A percentile compares a stretch with the other conserved stretches of the same genome.
These are phyloP conservation scores for Scopulariopsis brevicaulis DNA, from an alignment of 2,329 filamentous ascomycete species.

Conservation along the genomic window DNA sequence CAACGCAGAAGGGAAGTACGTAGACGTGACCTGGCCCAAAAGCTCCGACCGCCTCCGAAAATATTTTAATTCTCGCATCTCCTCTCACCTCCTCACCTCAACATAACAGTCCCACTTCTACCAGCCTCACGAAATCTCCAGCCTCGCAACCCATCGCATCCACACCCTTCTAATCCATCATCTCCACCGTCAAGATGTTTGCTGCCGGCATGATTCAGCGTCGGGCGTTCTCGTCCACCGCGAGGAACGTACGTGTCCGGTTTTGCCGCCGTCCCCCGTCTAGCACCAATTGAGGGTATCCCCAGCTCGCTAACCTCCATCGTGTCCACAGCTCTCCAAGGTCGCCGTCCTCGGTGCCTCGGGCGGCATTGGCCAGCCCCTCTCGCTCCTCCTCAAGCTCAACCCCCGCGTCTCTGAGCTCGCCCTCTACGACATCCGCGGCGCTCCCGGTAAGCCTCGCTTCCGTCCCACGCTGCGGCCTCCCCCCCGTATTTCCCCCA, in stretches of 20 bases:
- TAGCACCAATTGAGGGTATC: neutral
- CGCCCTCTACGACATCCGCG: slow-evolving; percentile 94
- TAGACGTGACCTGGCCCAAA: too few species aligned
- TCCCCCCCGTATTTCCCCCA: neutral
- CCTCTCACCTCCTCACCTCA: slow-evolving; percentile 1
- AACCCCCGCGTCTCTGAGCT: slow-evolving; percentile 91
- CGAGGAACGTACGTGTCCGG: slow-evolving; percentile 52
- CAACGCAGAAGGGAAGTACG: too few species aligned
- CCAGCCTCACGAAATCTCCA: too few species aligned
- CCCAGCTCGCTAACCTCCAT: neutral
- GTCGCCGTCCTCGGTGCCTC: slow-evolving; percentile 93
- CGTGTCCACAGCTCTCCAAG: slow-evolving; percentile 67
- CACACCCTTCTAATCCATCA: neutral
- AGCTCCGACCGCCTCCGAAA: neutral
- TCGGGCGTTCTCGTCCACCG: slow-evolving; percentile 72
- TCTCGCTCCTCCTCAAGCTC: slow-evolving; percentile 96
- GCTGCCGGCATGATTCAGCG: slow-evolving; percentile 58
- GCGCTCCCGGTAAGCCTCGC: slow-evolving; percentile 66
- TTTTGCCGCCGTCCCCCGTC: neutral
- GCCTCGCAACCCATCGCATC: too few species aligned
- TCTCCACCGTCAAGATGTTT: slow-evolving; percentile 54
- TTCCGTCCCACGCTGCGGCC: neutral
- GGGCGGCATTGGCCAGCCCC: slow-evolving; percentile 95
- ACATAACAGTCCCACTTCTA: neutral
- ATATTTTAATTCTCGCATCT: slow-evolving; percentile 2